Percentiles rank a stretch among this genome's conserved stretches.
Conservation (phyloP, 2,329 filamentous ascomycete genomes). For the Helotiales sp. region DNA sequence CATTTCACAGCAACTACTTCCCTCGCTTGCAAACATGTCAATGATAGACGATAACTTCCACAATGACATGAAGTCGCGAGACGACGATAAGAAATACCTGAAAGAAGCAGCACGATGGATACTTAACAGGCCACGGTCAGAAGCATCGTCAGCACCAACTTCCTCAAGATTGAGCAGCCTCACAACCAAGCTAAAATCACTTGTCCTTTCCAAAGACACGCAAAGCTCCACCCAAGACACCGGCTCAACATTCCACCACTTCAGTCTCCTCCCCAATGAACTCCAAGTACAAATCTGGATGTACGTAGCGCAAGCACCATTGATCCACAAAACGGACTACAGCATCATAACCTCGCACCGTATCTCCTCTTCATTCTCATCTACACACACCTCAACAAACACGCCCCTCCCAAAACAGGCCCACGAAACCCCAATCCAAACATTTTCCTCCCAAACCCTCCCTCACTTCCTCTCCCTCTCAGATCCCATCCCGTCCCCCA, state of each 20-base stretch:
- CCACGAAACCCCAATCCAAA: not conserved
- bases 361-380: not conserved
- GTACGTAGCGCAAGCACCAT: not conserved
- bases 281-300: conserved; percentile 6
- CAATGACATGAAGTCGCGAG: not conserved
- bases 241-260: not conserved
- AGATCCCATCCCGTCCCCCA: not conserved
- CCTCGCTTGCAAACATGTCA: not conserved
- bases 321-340: not conserved
- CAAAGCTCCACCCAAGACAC: not conserved
- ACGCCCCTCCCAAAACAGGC: not conserved
- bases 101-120: not conserved
- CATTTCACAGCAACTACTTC: not conserved
- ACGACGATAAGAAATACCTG: not conserved
- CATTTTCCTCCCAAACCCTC: not conserved
- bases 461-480: not conserved
- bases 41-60: not conserved
- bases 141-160: not conserved
- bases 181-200: not conserved
- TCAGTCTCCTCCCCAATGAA: not conserved
- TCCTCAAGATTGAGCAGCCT: not conserved
- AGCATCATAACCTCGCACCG: not conserved
- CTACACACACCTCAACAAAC: not conserved
- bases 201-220: not conserved
- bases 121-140: not conserved